Evolutionary conservation across 345 rosid genomes (phyloP), one percentile per base, ranked within the genome.

Genomic region (Gossypium arboreum): DNA sequence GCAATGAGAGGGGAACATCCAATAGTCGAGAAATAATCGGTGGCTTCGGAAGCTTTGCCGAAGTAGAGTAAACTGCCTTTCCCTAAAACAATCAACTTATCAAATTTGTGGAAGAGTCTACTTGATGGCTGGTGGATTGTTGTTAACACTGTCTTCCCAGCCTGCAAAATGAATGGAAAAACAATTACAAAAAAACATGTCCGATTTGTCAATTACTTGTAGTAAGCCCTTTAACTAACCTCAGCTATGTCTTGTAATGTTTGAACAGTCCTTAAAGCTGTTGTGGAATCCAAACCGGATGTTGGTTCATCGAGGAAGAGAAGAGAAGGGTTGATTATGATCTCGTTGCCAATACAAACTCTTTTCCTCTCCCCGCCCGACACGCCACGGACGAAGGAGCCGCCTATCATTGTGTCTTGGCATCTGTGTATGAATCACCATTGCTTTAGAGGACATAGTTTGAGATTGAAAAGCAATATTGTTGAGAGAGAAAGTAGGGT

Each of bases 121-220:
- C 99, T 92, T 8, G 98, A 95, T 5, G 99, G 99, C 78, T 95
- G 99, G 83, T 95, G 99, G 79, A 95, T 91, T 13, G 99, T 93
- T 10, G 98, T 95, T 73, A 95, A 80, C 77, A 95, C 94, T 0
- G 98, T 95, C 75, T 95, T 95, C 62, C 99, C 99, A 4, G 86
- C 91, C 98, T 94, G 87, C 66, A 82, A 76, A 81, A 77, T 73
- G 43, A 79, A 55, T 73, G 69, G 48, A 25, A n/a, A 5, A 79
- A 72, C 72, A 29, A 43, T 80, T 76, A 58, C 43, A 47, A 43
- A 9, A 43, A 3, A 27, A 59, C 17, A 1, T 24, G 29, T 58
- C 12, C 1, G 39, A 9, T 12, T 47, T 9, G 25, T 27, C 34
- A 77, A 73, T 51, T 51, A 34, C 7, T 34, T 34, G 41, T 34